phyloP scores from a whole-genome alignment of 208 protist genomes.

The Leishmania lainsoni region DNA sequence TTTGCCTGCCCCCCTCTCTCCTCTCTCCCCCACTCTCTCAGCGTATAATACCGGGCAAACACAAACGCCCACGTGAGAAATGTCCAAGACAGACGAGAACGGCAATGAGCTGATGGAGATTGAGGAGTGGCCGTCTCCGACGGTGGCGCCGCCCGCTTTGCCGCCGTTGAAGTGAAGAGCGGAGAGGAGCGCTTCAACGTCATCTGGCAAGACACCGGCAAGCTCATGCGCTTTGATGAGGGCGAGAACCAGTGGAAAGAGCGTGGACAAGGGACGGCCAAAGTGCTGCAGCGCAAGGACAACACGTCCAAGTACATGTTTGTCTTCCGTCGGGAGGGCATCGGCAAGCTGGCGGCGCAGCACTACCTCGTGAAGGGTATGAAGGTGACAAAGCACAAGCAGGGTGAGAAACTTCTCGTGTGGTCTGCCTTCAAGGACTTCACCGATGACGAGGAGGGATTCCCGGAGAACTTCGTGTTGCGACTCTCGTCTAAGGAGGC shows the following conservation, averaged over 20 bases:
- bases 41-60: background rate
- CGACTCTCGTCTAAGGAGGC: conserved; percentile 71
- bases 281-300: conserved; percentile 81
- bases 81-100: conserved; percentile 52
- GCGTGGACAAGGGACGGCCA: conserved; percentile 80
- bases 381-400: conserved; percentile 69
- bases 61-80: background rate
- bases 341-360: conserved; percentile 87
- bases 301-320: conserved; percentile 72
- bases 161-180: conserved; percentile 79
- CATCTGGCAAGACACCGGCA: conserved; percentile 69
- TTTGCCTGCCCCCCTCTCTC: background rate
- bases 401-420: conserved; percentile 74
- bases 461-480: conserved; percentile 85
- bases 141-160: conserved; percentile 80
- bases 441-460: conserved; percentile 88
- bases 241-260: conserved; percentile 94
- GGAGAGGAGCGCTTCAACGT: conserved; percentile 86
- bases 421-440: conserved; percentile 87
- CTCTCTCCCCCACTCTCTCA: background rate
- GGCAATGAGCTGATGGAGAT: conserved; percentile 90
- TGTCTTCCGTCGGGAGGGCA: conserved; percentile 86
- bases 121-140: conserved; percentile 89
- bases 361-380: conserved; percentile 86
- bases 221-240: conserved; percentile 92